These are phyloP conservation scores for Amanita subjunquillea DNA, from an alignment of 768 basidiomycete species.

Conservation along the genomic window DNA sequence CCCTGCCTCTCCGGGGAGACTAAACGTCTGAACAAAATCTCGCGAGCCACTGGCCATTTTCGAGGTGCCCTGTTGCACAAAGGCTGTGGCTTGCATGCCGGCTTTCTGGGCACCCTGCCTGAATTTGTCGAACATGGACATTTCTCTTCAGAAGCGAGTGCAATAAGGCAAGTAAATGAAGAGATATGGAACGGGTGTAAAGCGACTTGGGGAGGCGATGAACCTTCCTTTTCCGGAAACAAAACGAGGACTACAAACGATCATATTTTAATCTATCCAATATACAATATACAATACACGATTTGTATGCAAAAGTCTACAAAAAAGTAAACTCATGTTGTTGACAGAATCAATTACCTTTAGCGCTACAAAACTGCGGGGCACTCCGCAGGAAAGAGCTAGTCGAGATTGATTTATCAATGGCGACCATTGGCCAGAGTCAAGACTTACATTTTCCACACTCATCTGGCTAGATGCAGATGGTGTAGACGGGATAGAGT, in stretches of 20 bases:
- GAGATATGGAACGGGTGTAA: neutral
- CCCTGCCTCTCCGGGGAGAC: conserved; percentile 84
- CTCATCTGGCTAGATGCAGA: conserved; percentile 9
- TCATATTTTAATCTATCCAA: neutral
- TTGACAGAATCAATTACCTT: neutral
- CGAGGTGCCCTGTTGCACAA: conserved; percentile 54
- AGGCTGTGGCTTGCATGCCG: conserved; percentile 68
- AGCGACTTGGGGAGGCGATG: neutral
- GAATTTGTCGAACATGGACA: conserved; percentile 71
- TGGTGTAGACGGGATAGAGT: conserved; percentile 3
- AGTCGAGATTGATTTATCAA: neutral
- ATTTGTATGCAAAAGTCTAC: neutral
- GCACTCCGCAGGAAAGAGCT: conserved; percentile 18
- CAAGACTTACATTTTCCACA: conserved; percentile 10
- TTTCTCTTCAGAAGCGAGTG: conserved; percentile 6
- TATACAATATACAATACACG: neutral
- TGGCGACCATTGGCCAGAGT: neutral
- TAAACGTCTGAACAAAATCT: conserved; percentile 78
- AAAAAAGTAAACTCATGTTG: neutral
- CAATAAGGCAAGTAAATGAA: neutral
- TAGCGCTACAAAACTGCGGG: conserved; percentile 10
- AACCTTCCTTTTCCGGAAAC: neutral
- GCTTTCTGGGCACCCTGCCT: conserved; percentile 73
- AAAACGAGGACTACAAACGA: neutral
- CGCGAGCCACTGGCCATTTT: conserved; percentile 67